Evolutionary conservation across 2,329 filamentous ascomycete species (phyloP).

Genomic region (Pestalotiopsis sp.): DNA sequence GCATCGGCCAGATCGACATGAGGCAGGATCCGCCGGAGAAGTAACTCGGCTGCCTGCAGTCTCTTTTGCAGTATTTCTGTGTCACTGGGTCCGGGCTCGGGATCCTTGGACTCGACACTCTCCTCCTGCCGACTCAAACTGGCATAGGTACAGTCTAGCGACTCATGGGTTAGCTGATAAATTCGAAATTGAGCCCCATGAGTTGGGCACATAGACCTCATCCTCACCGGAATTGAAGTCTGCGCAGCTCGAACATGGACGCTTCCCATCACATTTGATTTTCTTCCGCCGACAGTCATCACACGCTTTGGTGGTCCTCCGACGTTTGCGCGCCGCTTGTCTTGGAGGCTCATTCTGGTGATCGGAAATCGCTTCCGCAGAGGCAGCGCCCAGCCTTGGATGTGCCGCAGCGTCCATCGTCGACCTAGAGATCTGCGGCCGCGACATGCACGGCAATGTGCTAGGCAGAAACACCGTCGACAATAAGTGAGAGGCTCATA

Average conservation of each 20-base stretch:
- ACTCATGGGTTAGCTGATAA: background rate
- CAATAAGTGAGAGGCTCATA: background rate
- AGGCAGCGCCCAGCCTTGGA: background rate
- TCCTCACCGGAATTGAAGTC: constrained; percentile 15
- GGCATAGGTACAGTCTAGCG: background rate
- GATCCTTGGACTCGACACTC: background rate
- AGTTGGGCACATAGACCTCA: no score
- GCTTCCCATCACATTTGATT: constrained; percentile 17
- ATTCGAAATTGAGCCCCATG: background rate
- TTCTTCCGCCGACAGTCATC: constrained; percentile 17
- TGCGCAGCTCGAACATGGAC: constrained; percentile 17
- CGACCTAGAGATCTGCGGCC: background rate
- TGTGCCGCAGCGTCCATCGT: background rate
- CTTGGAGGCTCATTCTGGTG: background rate
- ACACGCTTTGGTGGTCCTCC: constrained; percentile 12
- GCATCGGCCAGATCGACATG: background rate
- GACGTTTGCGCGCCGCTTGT: constrained; percentile 7
- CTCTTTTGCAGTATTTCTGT: background rate
- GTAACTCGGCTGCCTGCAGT: constrained; percentile 12
- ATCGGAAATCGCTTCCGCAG: background rate
- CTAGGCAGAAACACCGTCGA: background rate
- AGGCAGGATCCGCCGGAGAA: constrained; percentile 9
- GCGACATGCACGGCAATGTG: background rate
- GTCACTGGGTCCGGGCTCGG: background rate
- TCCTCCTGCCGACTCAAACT: background rate